Percentiles rank a stretch among this genome's conserved stretches.
phyloP scores from a whole-genome alignment of 768 basidiomycete genomes.

The Boletus rubropictus region DNA sequence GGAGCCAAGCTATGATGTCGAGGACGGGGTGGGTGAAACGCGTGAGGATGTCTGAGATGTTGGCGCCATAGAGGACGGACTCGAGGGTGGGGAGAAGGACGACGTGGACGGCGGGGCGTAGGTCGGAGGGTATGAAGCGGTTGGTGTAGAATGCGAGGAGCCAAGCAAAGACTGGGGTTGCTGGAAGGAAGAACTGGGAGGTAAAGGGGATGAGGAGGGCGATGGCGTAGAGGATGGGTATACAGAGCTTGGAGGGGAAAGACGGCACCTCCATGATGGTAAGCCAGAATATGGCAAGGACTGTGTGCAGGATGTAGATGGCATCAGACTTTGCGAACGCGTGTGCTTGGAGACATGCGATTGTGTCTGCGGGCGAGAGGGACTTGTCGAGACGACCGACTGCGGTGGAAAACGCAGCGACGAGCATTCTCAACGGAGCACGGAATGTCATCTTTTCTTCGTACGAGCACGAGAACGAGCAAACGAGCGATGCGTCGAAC shows the following conservation, averaged over 20 bases:
- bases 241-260: slow-evolving; percentile 69
- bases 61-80: slow-evolving; percentile 92
- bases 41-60: slow-evolving; percentile 95
- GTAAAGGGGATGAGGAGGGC: slow-evolving; percentile 81
- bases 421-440: slow-evolving; percentile 13
- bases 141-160: slow-evolving; percentile 83
- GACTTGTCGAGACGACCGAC: slow-evolving; percentile 71
- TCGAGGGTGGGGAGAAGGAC: slow-evolving; percentile 92
- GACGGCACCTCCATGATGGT: slow-evolving; percentile 62
- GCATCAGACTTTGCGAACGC: slow-evolving; percentile 51
- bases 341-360: slow-evolving; percentile 54
- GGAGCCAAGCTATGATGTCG: slow-evolving; percentile 92
- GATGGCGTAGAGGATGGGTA: slow-evolving; percentile 64
- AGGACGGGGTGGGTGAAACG: slow-evolving; percentile 88
- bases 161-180: slow-evolving; percentile 81
- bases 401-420: slow-evolving; percentile 52
- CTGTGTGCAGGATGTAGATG: slow-evolving; percentile 59
- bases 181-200: slow-evolving; percentile 86
- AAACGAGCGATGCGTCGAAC: neutral
- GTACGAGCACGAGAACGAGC: too few relatives aligned
- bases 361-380: slow-evolving; percentile 60
- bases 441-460: slow-evolving; percentile 9
- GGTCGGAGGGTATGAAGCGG: slow-evolving; percentile 70
- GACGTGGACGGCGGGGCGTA: slow-evolving; percentile 83
- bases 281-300: slow-evolving; percentile 66